Conservation (phyloP, 306 rosid genomes). For the Acacia crassicarpa region DNA sequence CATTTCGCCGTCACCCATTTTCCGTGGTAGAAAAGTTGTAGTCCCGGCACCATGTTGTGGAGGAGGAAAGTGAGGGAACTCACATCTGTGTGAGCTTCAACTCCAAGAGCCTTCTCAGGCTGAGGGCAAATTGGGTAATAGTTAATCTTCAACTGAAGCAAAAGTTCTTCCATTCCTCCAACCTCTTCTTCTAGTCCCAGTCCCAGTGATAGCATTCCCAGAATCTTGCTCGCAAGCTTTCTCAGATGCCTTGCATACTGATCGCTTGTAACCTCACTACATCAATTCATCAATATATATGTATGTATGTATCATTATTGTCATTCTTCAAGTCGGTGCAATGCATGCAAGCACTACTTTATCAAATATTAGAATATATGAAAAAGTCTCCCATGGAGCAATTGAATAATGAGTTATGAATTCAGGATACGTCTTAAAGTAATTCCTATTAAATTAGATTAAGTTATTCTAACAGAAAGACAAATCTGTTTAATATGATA, state of each 20-base stretch:
- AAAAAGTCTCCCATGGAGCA: too few relatives aligned
- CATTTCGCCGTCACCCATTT: constrained; percentile 84
- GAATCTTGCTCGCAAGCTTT: constrained; percentile 52
- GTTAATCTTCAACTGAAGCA: constrained; percentile 79
- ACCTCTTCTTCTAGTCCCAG: constrained; percentile 80
- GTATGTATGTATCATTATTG: too few relatives aligned
- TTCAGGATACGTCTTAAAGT: too few relatives aligned
- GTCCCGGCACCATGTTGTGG: constrained; percentile 91
- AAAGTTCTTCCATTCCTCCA: constrained; percentile 77
- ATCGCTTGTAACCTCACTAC: constrained; percentile 65
- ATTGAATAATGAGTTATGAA: too few relatives aligned
- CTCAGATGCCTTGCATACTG: constrained; percentile 64
- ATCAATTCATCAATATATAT: too few relatives aligned
- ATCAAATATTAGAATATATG: too few relatives aligned
- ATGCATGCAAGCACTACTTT: too few relatives aligned
- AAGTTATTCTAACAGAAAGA: too few relatives aligned
- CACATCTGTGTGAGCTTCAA: constrained; percentile 83
- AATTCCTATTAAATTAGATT: too few relatives aligned
- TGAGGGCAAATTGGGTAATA: constrained; percentile 87
- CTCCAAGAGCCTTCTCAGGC: constrained; percentile 82
- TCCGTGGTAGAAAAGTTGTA: constrained; percentile 69
- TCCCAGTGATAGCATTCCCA: constrained; percentile 53
- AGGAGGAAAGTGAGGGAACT: constrained; percentile 80
- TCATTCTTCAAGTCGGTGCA: neutral
- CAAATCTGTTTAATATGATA: too few relatives aligned